Evolutionary conservation across 805 yeast species (phyloP).

Genomic region (Suhomyces pyralidae): DNA sequence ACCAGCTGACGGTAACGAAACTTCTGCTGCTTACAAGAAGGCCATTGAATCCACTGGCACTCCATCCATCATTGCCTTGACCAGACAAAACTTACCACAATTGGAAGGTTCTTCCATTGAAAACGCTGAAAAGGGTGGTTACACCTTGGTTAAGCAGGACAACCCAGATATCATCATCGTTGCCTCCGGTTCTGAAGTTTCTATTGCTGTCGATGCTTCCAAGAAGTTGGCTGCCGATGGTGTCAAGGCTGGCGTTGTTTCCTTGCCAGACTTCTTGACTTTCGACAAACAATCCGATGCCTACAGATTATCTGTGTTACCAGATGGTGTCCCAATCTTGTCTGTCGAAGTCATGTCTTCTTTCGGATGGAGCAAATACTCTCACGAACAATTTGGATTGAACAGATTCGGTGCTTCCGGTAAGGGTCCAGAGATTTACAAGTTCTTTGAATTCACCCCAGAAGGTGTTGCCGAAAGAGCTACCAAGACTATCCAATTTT

Average conservation of each 20-base stretch:
- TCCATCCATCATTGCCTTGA: constrained; percentile 71
- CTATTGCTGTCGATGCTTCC: constrained; percentile 77
- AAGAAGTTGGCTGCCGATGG: constrained; percentile 66
- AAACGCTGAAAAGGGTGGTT: constrained; percentile 94
- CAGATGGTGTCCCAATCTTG: constrained; percentile 90
- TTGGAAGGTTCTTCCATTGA: constrained; percentile 88
- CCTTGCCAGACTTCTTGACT: constrained; percentile 88
- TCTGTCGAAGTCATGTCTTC: constrained; percentile 93
- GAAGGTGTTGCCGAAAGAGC: constrained; percentile 92
- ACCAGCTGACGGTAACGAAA: constrained; percentile 92
- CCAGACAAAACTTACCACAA: constrained; percentile 90
- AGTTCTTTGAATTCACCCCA: constrained; percentile 84
- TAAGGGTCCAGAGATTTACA: constrained; percentile 77
- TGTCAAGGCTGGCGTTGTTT: constrained; percentile 76
- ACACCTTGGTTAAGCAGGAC: constrained; percentile 58
- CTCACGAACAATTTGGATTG: constrained; percentile 95
- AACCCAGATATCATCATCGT: constrained; percentile 70
- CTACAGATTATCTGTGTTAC: constrained; percentile 83
- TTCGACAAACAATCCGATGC: constrained; percentile 80
- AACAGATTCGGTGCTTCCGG: constrained; percentile 97
- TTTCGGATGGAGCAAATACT: constrained; percentile 89
- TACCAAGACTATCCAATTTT: constrained; percentile 71
- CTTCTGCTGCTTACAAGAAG: constrained; percentile 74
- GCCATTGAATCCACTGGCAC: constrained; percentile 61
- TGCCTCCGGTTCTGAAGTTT: constrained; percentile 94